Evolutionary conservation across 1,284 basidiomycete genomes (phyloP).

Genomic region (Omphalotus olearius): DNA sequence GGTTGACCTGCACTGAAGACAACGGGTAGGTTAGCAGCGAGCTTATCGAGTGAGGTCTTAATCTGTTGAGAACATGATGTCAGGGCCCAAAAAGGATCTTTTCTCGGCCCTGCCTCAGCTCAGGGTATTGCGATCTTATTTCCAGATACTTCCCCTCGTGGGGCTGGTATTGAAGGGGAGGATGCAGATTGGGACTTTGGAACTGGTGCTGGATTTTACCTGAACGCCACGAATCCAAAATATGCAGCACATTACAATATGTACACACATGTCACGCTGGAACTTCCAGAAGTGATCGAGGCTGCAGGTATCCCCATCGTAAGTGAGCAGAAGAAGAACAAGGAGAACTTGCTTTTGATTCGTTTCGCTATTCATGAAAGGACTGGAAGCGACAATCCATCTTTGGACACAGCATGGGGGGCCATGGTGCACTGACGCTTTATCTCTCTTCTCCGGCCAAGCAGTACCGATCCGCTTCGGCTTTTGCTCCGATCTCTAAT

Average conservation of each 20-base stretch:
- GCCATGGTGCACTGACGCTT: conserved; percentile 90
- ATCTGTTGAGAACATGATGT: conserved; percentile 7
- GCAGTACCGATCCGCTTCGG: conserved; percentile 86
- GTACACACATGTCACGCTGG: conserved; percentile 78
- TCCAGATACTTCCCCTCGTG: conserved; percentile 94
- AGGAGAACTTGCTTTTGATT: neutral
- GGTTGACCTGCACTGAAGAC: conserved; percentile 94
- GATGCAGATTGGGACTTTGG: conserved; percentile 90
- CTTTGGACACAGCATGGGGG: conserved; percentile 89
- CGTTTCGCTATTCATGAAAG: conserved; percentile 28
- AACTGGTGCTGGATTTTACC: conserved; percentile 91
- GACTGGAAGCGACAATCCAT: conserved; percentile 74
- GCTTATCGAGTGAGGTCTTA: neutral
- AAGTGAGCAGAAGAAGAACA: conserved; percentile 19
- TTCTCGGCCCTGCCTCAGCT: conserved; percentile 75
- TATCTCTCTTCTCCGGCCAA: conserved; percentile 75
- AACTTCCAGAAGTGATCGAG: conserved; percentile 77
- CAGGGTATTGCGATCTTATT: conserved; percentile 91
- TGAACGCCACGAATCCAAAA: conserved; percentile 81
- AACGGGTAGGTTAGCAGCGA: conserved; percentile 66
- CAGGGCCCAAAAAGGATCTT: conserved; percentile 86
- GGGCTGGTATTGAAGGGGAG: conserved; percentile 87
- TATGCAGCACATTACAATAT: conserved; percentile 89
- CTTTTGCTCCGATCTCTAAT: conserved; percentile 91
- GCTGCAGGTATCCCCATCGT: conserved; percentile 66